phyloP scores from a whole-genome alignment of 176 grass and related monocot species.

The Bromus sterilis region DNA sequence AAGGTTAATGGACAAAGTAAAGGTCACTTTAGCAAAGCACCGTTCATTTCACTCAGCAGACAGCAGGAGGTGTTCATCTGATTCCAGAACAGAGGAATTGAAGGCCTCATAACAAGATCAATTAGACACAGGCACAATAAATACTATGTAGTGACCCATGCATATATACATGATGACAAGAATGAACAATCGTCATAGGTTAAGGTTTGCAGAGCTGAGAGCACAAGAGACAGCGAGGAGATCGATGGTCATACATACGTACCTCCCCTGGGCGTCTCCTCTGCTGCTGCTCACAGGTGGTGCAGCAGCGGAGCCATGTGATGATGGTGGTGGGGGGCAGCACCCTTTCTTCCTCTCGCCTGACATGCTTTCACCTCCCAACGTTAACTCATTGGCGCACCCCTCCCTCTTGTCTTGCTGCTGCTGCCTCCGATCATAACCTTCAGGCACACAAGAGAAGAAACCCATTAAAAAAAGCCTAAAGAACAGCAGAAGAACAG shows the following conservation, averaged over 20 bases:
- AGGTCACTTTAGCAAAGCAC: too few relatives aligned
- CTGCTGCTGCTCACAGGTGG: conserved; percentile 18
- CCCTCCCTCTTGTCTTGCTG: not conserved
- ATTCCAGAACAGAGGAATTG: not conserved
- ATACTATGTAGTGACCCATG: conserved; percentile 5
- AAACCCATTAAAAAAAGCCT: not conserved
- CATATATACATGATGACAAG: conserved; percentile 16
- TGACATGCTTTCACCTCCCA: conserved; percentile 38
- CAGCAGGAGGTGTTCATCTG: too few relatives aligned
- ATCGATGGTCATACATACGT: not conserved
- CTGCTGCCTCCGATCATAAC: conserved; percentile 20
- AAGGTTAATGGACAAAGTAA: too few relatives aligned
- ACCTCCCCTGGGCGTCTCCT: conserved; percentile 32
- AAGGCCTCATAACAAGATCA: not conserved
- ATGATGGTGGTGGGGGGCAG: conserved; percentile 27
- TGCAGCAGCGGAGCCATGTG: conserved; percentile 27
- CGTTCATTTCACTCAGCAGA: too few relatives aligned
- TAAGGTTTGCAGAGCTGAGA: not conserved
- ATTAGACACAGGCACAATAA: not conserved
- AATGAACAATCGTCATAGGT: not conserved
- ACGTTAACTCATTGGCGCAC: conserved; percentile 39
- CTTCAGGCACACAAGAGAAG: conserved; percentile 17
- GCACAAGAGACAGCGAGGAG: not conserved
- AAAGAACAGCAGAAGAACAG: not conserved
- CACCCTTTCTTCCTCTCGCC: conserved; percentile 51